phyloP scores from a whole-genome alignment of 2,329 filamentous ascomycete genomes.

The Phyllosticta citriasiana region DNA sequence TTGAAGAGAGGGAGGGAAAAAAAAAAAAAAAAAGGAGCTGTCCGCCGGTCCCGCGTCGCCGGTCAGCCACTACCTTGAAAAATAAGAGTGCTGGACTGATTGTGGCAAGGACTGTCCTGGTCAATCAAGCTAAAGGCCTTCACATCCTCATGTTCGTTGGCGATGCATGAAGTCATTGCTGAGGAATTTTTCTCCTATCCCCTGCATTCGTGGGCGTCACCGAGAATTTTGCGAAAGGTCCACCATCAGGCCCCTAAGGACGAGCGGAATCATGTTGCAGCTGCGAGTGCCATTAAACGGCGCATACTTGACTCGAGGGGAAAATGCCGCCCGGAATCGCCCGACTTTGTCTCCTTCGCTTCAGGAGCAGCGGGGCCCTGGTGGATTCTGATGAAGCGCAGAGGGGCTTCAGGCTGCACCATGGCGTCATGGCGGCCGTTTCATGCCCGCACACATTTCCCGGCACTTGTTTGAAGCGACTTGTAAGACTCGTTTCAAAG shows the following conservation, averaged over 20 bases:
- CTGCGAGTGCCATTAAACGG: not conserved
- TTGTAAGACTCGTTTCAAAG: not conserved
- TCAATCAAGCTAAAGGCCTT: not conserved
- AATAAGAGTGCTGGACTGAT: not conserved
- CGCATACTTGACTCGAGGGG: not conserved
- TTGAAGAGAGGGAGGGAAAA: not conserved
- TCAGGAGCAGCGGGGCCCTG: not conserved
- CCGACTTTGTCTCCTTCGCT: not conserved
- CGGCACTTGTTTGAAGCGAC: not conserved
- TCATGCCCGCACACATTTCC: not conserved
- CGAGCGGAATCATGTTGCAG: not conserved
- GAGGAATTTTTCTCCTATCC: not conserved
- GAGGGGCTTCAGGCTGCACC: not conserved
- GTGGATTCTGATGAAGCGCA: not conserved
- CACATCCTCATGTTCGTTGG: not conserved
- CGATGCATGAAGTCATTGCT: not conserved
- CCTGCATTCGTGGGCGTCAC: not conserved
- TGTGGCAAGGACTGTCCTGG: not conserved
- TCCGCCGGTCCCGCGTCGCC: not conserved
- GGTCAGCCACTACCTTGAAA: not conserved
- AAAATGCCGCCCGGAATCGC: not conserved
- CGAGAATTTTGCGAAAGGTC: not conserved
- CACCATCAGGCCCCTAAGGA: not conserved
- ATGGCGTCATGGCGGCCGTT: not conserved
- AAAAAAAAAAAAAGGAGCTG: not conserved